Percentiles rank a stretch among this genome's conserved stretches.
Evolutionary conservation across 192 early-diverging fungal species (phyloP).

Genomic region (Coemansia sp.): DNA sequence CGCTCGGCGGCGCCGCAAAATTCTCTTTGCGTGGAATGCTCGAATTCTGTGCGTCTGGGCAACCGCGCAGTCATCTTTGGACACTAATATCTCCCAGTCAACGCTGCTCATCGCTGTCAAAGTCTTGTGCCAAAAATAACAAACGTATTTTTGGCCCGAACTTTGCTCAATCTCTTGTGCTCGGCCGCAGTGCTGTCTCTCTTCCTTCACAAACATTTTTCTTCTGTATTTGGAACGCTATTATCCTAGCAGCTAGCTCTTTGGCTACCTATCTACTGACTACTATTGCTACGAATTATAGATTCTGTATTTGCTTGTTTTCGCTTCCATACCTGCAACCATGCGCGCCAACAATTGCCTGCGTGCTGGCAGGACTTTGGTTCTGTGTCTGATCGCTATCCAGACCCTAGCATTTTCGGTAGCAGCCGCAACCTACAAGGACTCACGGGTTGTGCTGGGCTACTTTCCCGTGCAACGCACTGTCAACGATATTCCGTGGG

Average conservation of each 20-base stretch:
- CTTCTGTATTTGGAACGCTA: slow-evolving; percentile 1
- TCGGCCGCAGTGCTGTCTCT: neutral
- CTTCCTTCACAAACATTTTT: neutral
- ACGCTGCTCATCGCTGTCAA: too few species aligned
- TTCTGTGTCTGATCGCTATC: neutral
- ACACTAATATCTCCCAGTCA: too few species aligned
- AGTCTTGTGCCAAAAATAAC: slow-evolving; percentile 1
- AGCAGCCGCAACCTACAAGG: slow-evolving; percentile 23
- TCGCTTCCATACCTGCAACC: neutral
- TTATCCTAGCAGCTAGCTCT: too few species aligned
- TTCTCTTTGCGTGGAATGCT: neutral
- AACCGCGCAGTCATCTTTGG: neutral
- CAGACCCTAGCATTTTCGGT: neutral
- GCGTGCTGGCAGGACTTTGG: neutral
- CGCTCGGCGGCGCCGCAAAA: neutral
- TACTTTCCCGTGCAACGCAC: slow-evolving; percentile 49
- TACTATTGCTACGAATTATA: neutral
- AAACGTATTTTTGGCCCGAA: neutral
- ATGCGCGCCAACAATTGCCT: neutral
- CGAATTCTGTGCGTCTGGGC: neutral
- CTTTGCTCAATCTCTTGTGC: neutral
- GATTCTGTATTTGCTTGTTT: too few species aligned
- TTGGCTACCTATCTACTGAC: neutral
- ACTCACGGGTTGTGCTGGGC: slow-evolving; percentile 42
- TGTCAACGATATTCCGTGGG: slow-evolving; percentile 46